Conservation (phyloP, 352 stramenopile genomes). For the Aphanomyces astaci region DNA sequence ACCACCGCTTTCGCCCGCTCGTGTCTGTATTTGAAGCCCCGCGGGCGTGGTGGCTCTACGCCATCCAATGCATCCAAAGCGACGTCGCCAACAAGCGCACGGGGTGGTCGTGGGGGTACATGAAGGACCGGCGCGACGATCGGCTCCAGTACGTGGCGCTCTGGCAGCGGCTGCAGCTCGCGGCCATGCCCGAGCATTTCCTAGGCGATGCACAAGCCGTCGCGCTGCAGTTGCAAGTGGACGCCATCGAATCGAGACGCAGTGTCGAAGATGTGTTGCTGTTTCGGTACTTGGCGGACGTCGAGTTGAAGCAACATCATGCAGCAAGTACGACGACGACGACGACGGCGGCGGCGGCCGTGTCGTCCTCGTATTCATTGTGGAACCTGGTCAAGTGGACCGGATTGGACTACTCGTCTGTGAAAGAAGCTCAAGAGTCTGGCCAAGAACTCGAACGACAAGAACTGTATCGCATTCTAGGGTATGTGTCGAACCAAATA, state of each 20-base stretch:
- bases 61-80: conserved; percentile 51
- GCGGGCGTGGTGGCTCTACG: conserved; percentile 72
- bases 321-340: not conserved
- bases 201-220: not conserved
- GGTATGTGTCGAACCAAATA: no score
- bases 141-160: conserved; percentile 58
- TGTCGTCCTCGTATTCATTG: not conserved
- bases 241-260: conserved; percentile 66
- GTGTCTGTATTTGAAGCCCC: conserved; percentile 37
- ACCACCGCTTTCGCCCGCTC: conserved; percentile 57
- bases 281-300: conserved; percentile 74
- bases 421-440: not conserved
- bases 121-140: conserved; percentile 74
- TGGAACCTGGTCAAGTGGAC: not conserved
- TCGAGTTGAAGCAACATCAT: conserved; percentile 35
- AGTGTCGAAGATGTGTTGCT: conserved; percentile 77
- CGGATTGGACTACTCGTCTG: not conserved
- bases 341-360: not conserved
- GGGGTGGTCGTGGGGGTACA: conserved; percentile 74
- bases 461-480: conserved; percentile 83
- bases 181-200: conserved; percentile 40
- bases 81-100: conserved; percentile 55
- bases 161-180: conserved; percentile 40
- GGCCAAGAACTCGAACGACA: conserved; percentile 58
- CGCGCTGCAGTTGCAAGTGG: conserved; percentile 27